These are phyloP conservation scores for Fusarium mangiferae DNA, from an alignment of 2,329 filamentous ascomycete genomes.

Conservation along the genomic window DNA sequence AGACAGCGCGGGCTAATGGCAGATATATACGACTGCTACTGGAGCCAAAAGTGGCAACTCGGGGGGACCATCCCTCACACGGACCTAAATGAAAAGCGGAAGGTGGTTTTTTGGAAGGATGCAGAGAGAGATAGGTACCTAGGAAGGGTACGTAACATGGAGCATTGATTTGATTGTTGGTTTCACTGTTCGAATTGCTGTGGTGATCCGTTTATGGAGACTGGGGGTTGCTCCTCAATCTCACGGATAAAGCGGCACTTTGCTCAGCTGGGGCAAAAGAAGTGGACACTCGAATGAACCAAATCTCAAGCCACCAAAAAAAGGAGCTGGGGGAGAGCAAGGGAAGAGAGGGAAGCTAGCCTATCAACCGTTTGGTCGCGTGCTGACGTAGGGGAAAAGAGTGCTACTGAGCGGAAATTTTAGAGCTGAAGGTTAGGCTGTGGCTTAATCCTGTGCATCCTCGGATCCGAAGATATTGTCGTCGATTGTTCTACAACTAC, in stretches of 20 bases:
- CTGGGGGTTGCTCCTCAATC: slow-evolving; percentile 1
- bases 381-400: neutral
- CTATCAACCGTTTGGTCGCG: slow-evolving; percentile 13
- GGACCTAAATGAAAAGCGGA: slow-evolving; percentile 29
- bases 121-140: slow-evolving; percentile 3
- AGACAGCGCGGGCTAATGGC: neutral
- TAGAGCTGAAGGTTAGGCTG: neutral
- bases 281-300: slow-evolving; percentile 2
- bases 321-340: neutral
- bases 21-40: slow-evolving; percentile 11
- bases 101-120: slow-evolving; percentile 19
- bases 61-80: neutral
- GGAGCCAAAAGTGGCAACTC: slow-evolving; percentile 1
- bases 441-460: neutral
- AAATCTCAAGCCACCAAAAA: neutral
- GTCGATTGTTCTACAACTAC: neutral
- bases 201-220: slow-evolving; percentile 1
- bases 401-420: neutral
- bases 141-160: slow-evolving; percentile 12
- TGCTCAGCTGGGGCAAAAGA: slow-evolving; percentile 27
- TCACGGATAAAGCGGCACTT: slow-evolving; percentile 35
- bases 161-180: neutral
- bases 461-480: slow-evolving; percentile 1
- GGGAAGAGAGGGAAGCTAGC: slow-evolving; percentile 4
- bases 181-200: slow-evolving; percentile 7